Percentiles rank a stretch among this genome's conserved stretches.
Evolutionary conservation across 2,329 filamentous ascomycete genomes (phyloP).

Genomic region (Arthrobotrys iridis): DNA sequence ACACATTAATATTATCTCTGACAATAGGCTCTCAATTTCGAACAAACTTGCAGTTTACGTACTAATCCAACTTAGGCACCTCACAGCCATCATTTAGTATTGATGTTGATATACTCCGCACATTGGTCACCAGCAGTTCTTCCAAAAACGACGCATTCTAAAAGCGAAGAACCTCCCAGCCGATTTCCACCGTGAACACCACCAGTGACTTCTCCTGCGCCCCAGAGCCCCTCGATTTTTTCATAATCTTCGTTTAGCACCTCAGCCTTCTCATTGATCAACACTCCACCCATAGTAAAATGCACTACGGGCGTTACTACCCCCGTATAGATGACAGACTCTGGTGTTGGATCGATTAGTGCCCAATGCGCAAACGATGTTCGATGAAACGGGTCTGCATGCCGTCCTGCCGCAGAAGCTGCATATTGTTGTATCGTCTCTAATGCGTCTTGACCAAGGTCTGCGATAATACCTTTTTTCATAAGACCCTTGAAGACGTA

Average conservation of each 20-base stretch:
- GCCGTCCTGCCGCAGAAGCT: constrained; percentile 62
- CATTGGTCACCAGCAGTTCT: constrained; percentile 68
- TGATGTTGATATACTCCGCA: constrained; percentile 58
- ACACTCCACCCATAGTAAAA: constrained; percentile 74
- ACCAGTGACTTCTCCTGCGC: constrained; percentile 72
- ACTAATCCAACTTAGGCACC: too few species aligned
- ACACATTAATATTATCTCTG: too few species aligned
- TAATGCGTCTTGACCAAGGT: constrained; percentile 63
- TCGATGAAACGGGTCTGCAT: constrained; percentile 65
- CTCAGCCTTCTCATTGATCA: constrained; percentile 67
- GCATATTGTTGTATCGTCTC: constrained; percentile 66
- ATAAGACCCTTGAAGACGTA: constrained; percentile 72
- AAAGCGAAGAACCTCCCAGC: constrained; percentile 70
- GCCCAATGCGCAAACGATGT: constrained; percentile 69
- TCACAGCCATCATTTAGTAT: constrained; percentile 57
- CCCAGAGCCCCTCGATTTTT: constrained; percentile 70
- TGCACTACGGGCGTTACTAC: constrained; percentile 72
- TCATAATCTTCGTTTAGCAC: constrained; percentile 64
- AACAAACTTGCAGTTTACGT: too few species aligned
- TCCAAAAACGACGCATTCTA: constrained; percentile 74
- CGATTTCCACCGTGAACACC: constrained; percentile 73
- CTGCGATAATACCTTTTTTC: constrained; percentile 67
- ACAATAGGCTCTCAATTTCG: too few species aligned
- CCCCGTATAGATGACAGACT: constrained; percentile 69
- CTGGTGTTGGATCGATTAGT: constrained; percentile 64